Base-by-base conservation (phyloP, 2,329 filamentous ascomycete genomes). In the Trichophyton mentagrophytes region DNA sequence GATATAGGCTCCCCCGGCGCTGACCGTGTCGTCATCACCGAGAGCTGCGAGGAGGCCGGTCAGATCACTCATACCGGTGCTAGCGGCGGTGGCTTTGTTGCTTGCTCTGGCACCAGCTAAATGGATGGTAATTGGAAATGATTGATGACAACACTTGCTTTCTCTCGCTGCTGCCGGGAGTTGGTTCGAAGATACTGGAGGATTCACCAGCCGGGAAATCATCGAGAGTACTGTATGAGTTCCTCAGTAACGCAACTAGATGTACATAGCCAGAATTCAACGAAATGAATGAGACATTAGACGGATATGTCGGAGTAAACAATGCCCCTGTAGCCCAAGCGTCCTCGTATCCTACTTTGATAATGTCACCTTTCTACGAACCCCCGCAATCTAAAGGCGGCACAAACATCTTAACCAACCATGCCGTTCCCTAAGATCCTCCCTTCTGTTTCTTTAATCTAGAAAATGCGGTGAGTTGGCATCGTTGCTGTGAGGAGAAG, bases 1-100 rank as follows among this genome's bases (percentile, higher is more conserved):
- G 27, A 38, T 55, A n/a, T 36, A 55, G 51, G 51, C 1, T 55
- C 51, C 5, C 51, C 51, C 13, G 51, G 51, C 13, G 27, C 51
- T 27, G 51, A 55, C 51, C 51, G 51, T 36, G 51, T 55, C 51
- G 20, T 55, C 51, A 55, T 55, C 51, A 55, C 51, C 9, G 51
- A 6, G 3, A 17, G 7, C 51, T 55, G 51, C 20, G 25, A 55
- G 13, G 13, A 55, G 51, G 51, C 51, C 33, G 51, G 51, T 36
- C 51, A 55, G 20, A 55, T 55, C 27, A 55, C 51, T 20, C 51
- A 55, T 15, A 55, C 51, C 17, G 51, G 51, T 20, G 51, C 51
- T 20, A 36, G 51, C 51, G 51, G 51, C 51, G 20, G 5, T 15
- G 13, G 17, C 51, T 55, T 55, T 13, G 51, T 55, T 55, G 51